Conservation (phyloP, 139 green algal genomes). For the Chlorella vulgaris region DNA sequence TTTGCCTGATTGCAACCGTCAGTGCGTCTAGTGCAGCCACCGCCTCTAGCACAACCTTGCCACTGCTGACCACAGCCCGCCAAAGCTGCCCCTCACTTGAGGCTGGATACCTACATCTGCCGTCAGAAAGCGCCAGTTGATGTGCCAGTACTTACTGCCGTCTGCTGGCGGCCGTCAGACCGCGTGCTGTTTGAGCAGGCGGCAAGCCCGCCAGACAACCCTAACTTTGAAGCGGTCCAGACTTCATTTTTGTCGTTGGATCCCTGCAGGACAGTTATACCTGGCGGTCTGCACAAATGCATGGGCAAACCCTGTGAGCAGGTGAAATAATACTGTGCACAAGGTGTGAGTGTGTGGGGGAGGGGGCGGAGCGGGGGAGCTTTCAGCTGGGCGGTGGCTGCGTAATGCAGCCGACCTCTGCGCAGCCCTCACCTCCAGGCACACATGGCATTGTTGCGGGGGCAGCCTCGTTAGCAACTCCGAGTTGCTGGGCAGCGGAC, state of each 20-base stretch:
- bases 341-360: too few relatives aligned
- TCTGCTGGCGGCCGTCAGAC: slow-evolving; percentile 40
- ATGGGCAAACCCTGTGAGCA: too few relatives aligned
- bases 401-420: too few relatives aligned
- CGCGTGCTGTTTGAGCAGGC: slow-evolving; percentile 40
- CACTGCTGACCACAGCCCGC: not conserved
- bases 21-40: too few relatives aligned
- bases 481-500: slow-evolving; percentile 11
- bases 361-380: too few relatives aligned
- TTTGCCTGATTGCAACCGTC: too few relatives aligned
- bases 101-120: not conserved
- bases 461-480: not conserved
- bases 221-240: slow-evolving; percentile 52
- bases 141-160: slow-evolving; percentile 40
- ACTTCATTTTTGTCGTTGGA: slow-evolving; percentile 44
- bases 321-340: too few relatives aligned
- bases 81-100: not conserved
- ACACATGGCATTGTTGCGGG: slow-evolving; percentile 29
- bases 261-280: slow-evolving; percentile 48
- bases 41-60: not conserved
- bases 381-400: too few relatives aligned
- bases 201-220: slow-evolving; percentile 41
- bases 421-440: too few relatives aligned
- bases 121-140: slow-evolving; percentile 46
- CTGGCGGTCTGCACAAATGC: slow-evolving; percentile 4